Evolutionary conservation across 2,329 filamentous ascomycete genomes (phyloP), one percentile per base, ranked within the genome.

Genomic region (Aureobasidium zeae): DNA sequence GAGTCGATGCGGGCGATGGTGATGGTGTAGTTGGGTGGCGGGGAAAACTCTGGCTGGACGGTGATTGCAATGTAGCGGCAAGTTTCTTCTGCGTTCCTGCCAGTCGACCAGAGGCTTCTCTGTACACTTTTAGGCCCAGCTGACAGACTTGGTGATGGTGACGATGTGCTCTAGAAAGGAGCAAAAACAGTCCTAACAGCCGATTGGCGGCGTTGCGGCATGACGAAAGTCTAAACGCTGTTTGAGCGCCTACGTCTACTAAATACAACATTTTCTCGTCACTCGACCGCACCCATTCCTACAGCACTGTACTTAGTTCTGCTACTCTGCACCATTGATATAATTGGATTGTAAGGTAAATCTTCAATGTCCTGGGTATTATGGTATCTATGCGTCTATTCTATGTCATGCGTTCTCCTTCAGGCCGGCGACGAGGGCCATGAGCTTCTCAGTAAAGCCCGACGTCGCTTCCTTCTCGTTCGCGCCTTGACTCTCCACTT

Each of bases 361-460:
- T n/a, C n/a, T n/a, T n/a, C 38, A 15, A 25, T 28, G 10, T 22
- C 11, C 20, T 43, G 30, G 39, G 39, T 43, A 43, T 42, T 21
- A 42, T 43, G 5, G 12, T 34, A 21, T 24, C 22, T 34, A 15
- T 34, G 33, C 29, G 8, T 21, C 11, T 33, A 26, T 22, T 16
- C 5, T 28, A 11, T 3, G 28, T 28, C 21, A 33, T 25, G 22
- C 30, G 8, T 21, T 29, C 15, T 28, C 22, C 13, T 30, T 33
- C 8, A 45, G 15, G 16, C 38, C 25, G 28, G 64, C 61, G 21
- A 77, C 64, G 7, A 80, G 71, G 17, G 63, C 62, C 55, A 73
- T 66, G 32, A 81, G 60, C 28, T 72, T 68, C 45, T 64, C 59
- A 3, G 74, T 76, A 49, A 79, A 74, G 16, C 66, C 71, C 43